These are phyloP conservation scores for Alternaria atra DNA, from an alignment of 2,329 filamentous ascomycete genomes.

Conservation along the genomic window DNA sequence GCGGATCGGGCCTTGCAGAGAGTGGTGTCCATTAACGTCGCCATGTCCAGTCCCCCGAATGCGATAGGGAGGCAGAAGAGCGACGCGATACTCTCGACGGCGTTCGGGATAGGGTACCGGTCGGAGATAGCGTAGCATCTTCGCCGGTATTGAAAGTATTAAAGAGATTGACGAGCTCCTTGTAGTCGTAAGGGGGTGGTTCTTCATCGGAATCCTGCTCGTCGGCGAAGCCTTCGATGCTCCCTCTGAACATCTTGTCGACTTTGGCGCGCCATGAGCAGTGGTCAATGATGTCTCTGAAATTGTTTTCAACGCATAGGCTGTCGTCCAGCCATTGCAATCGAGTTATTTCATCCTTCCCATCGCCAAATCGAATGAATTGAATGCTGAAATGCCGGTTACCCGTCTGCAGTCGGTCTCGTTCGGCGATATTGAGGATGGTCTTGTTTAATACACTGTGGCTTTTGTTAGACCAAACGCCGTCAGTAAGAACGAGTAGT, in stretches of 20 bases:
- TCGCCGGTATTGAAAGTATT: not conserved
- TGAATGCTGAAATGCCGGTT: constrained; percentile 23
- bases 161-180: not conserved
- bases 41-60: no score
- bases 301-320: not conserved
- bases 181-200: not conserved
- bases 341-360: not conserved
- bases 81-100: not conserved
- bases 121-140: not conserved
- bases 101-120: not conserved
- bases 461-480: not conserved
- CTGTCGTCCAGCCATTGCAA: not conserved
- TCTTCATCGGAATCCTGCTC: not conserved
- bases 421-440: not conserved
- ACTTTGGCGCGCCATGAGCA: constrained; percentile 25
- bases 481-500: not conserved
- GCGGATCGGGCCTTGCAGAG: not conserved
- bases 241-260: constrained; percentile 26
- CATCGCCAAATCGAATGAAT: constrained; percentile 28
- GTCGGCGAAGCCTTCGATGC: constrained; percentile 13
- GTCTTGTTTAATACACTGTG: rapidly evolving
- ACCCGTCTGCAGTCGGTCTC: not conserved
- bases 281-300: constrained; percentile 28
- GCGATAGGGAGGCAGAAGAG: not conserved
- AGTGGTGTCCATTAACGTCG: not conserved